phyloP scores from a whole-genome alignment of 2,329 filamentous ascomycete species.

The Talaromyces rugulosus region DNA sequence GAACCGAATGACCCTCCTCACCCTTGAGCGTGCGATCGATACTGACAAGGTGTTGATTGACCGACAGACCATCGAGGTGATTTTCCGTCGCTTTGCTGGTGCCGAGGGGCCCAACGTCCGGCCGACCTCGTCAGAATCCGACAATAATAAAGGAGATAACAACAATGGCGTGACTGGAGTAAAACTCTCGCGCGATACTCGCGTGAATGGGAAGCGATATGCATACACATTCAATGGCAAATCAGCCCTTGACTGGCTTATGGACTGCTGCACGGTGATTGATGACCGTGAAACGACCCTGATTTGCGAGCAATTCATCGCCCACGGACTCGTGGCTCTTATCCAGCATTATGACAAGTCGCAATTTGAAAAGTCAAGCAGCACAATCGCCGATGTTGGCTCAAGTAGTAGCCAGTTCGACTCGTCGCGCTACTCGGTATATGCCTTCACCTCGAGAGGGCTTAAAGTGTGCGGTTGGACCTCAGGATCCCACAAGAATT shows the following conservation, averaged over 20 bases:
- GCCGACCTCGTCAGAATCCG: conserved; percentile 72
- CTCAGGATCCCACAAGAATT: conserved; percentile 28
- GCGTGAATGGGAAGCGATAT: conserved; percentile 69
- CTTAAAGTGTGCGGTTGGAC: conserved; percentile 65
- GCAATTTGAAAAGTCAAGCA: conserved; percentile 57
- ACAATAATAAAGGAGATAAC: conserved; percentile 67
- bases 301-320: conserved; percentile 79
- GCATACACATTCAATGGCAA: conserved; percentile 89
- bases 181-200: conserved; percentile 83
- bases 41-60: conserved; percentile 89
- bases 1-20: conserved; percentile 81
- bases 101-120: conserved; percentile 78
- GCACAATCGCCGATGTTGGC: conserved; percentile 56
- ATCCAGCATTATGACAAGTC: conserved; percentile 42
- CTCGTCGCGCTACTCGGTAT: conserved; percentile 81
- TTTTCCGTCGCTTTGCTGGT: conserved; percentile 88
- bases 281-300: conserved; percentile 82
- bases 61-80: conserved; percentile 82
- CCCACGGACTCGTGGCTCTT: conserved; percentile 74
- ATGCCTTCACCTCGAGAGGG: conserved; percentile 77
- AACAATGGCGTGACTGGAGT: conserved; percentile 84
- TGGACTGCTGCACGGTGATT: conserved; percentile 94
- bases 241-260: conserved; percentile 84
- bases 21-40: conserved; percentile 75
- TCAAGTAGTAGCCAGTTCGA: conserved; percentile 65